Conservation (phyloP, 2,329 filamentous ascomycete genomes). For the Tolypocladium amazonense region DNA sequence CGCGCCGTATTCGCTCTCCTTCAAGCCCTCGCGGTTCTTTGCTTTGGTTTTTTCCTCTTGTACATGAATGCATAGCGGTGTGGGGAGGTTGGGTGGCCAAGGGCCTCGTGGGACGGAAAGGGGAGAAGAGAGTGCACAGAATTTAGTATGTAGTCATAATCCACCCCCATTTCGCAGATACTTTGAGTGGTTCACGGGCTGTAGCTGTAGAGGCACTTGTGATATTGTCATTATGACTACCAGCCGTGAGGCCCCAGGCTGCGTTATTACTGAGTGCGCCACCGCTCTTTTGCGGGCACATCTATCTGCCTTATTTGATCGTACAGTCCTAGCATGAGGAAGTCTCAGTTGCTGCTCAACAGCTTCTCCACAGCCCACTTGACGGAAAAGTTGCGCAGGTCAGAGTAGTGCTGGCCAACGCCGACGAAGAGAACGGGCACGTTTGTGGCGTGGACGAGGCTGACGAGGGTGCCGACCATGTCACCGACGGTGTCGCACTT, state of each 20-base stretch:
- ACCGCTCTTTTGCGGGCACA: not conserved
- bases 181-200: not conserved
- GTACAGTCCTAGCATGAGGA: too few relatives aligned
- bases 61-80: conserved; percentile 9
- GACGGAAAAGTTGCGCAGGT: conserved; percentile 58
- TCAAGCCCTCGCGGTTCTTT: not conserved
- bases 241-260: not conserved
- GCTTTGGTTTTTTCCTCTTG: conserved; percentile 1
- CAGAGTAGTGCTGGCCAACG: conserved; percentile 59
- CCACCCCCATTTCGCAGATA: not conserved
- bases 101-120: not conserved
- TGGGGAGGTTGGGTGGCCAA: not conserved
- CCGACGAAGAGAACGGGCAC: conserved; percentile 92
- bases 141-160: conserved; percentile 12
- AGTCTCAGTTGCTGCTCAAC: conserved; percentile 34
- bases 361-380: conserved; percentile 60
- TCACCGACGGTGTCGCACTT: conserved; percentile 99
- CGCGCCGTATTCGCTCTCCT: not conserved
- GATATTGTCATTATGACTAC: not conserved
- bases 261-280: not conserved
- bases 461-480: conserved; percentile 93
- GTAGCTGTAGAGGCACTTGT: not conserved
- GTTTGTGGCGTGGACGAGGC: conserved; percentile 93
- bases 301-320: not conserved
- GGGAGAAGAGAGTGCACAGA: not conserved